A percentile compares a stretch with the other conserved stretches of the same genome.
These are phyloP conservation scores for Rhipidocladum racemiflorum DNA, from an alignment of 176 grass and related monocot genomes.

Conservation along the genomic window DNA sequence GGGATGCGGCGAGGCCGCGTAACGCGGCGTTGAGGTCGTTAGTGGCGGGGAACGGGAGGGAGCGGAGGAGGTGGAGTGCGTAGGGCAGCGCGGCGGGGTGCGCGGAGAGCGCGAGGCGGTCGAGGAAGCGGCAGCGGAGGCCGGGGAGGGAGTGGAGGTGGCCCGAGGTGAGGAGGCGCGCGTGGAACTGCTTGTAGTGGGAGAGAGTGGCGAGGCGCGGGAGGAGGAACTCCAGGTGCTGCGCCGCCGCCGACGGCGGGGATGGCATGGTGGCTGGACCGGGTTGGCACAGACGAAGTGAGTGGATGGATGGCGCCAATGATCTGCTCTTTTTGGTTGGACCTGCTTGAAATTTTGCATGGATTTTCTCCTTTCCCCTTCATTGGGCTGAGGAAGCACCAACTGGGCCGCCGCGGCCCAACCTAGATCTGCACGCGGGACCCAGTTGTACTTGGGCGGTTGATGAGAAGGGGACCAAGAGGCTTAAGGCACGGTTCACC, in stretches of 20 bases:
- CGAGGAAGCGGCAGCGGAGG: conserved; percentile 61
- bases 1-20: conserved; percentile 54
- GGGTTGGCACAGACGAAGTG: neutral
- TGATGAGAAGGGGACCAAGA: no score
- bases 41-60: conserved; percentile 46
- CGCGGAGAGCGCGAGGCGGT: conserved; percentile 48
- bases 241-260: conserved; percentile 18
- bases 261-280: conserved; percentile 24
- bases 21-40: conserved; percentile 71
- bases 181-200: conserved; percentile 71
- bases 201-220: conserved; percentile 37
- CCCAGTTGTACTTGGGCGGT: no score
- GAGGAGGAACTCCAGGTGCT: conserved; percentile 42
- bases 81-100: conserved; percentile 48
- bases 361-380: neutral
- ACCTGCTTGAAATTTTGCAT: neutral
- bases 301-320: neutral
- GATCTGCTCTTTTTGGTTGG: neutral
- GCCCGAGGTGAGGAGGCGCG: conserved; percentile 55
- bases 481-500: neutral
- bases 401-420: neutral
- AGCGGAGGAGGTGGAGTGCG: conserved; percentile 55
- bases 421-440: no score
- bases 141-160: conserved; percentile 19
- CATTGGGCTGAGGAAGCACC: neutral